A percentile compares a stretch with the other conserved stretches of the same genome.
Conservation (phyloP, 257 asterid species). For the Solanum pennellii region DNA sequence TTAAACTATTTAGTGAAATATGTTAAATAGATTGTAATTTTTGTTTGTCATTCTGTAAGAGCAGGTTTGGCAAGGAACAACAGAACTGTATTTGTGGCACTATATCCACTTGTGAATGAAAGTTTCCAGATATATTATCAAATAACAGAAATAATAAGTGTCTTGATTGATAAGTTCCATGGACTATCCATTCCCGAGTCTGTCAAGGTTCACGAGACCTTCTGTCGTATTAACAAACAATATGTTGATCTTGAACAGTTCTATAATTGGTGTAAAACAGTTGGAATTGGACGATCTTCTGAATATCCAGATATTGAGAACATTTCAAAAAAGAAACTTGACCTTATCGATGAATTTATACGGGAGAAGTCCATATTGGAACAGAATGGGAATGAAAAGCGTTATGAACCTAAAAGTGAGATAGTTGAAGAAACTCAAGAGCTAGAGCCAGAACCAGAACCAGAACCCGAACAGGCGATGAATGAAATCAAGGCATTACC, state of each 20-base stretch:
- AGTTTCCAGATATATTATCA: constrained; percentile 62
- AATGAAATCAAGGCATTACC: constrained; percentile 63
- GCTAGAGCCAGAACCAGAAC: constrained; percentile 15
- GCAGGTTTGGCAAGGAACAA: constrained; percentile 61
- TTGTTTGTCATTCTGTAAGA: background rate
- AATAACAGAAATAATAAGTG: constrained; percentile 52
- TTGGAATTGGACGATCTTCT: constrained; percentile 60
- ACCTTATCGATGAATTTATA: constrained; percentile 76
- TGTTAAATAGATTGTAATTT: background rate
- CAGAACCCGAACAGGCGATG: constrained; percentile 44
- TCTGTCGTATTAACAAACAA: constrained; percentile 68
- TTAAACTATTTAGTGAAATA: background rate
- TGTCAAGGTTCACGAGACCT: constrained; percentile 53
- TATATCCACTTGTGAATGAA: constrained; percentile 66
- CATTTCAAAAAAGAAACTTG: constrained; percentile 59
- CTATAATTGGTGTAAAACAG: constrained; percentile 57
- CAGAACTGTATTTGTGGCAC: constrained; percentile 58
- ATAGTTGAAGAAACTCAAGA: background rate
- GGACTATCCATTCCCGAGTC: constrained; percentile 61
- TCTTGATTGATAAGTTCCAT: constrained; percentile 66
- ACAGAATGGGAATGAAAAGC: constrained; percentile 2
- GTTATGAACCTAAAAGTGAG: constrained; percentile 13
- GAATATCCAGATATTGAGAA: constrained; percentile 81
- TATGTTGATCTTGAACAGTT: constrained; percentile 64
- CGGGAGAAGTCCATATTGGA: constrained; percentile 36